phyloP scores from a whole-genome alignment of 179 eudicot genomes.

The Silene noctiflora region DNA sequence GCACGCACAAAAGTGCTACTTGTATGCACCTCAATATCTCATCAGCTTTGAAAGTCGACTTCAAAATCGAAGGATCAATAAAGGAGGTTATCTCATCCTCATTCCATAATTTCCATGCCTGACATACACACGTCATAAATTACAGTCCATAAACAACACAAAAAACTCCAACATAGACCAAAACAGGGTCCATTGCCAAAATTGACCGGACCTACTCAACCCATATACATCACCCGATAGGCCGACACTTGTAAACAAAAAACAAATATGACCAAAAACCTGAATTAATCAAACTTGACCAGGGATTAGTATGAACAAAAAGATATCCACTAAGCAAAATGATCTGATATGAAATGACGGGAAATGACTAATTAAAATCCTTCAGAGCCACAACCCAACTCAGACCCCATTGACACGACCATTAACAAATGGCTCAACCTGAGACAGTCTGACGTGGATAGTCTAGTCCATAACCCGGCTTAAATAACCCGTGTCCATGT shows the following conservation, averaged over 20 bases:
- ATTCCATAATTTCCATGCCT: constrained; percentile 60
- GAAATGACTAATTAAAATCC: too few species aligned
- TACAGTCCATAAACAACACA: background rate
- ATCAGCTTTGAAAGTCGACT: constrained; percentile 18
- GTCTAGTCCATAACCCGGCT: too few species aligned
- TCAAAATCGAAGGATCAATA: constrained; percentile 28
- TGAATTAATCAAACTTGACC: too few species aligned
- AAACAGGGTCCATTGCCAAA: background rate
- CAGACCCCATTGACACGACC: too few species aligned
- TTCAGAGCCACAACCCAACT: too few species aligned
- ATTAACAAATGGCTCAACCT: too few species aligned
- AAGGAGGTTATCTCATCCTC: constrained; percentile 20
- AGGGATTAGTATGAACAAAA: too few species aligned
- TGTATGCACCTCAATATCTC: constrained; percentile 46
- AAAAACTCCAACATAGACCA: background rate
- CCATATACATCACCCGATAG: background rate
- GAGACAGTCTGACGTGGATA: too few species aligned
- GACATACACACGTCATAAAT: background rate
- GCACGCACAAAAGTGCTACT: constrained; percentile 51
- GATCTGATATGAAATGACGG: too few species aligned
- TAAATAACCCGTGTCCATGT: background rate
- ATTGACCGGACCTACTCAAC: background rate
- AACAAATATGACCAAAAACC: too few species aligned
- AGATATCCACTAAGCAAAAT: too few species aligned
- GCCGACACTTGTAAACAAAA: too few species aligned